Base-by-base conservation (phyloP, 2,329 filamentous ascomycete species). In the Penicillium occitanis region DNA sequence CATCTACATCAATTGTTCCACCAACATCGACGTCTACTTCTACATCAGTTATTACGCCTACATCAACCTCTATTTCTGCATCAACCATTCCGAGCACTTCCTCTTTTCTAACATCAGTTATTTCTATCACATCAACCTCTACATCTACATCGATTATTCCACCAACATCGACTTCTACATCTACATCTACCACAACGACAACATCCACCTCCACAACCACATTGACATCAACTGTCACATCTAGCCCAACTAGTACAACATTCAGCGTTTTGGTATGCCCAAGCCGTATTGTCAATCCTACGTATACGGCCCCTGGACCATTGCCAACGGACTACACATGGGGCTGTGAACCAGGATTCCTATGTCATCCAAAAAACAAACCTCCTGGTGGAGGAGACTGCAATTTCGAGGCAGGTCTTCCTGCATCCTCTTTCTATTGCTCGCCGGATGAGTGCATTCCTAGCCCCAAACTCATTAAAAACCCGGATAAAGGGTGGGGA, bases 311-410 rank as follows among this genome's bases (percentile, higher is more conserved):
- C 8, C 40, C 69, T 1, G 65, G 55, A 11, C 67, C 72, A 10
- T 69, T 73, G 17, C 75, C 75, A 22, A 69, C 70, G 2, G 70
- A 77, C 59, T 75, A 76, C 35, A 76, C 76, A 11, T 81, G 79
- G 78, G 81, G 81, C 48, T 83, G 81, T 66, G 73, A 76, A 42
- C 80, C 81, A 14, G 80, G 79, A 17, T 79, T 71, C 55, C 71
- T 82, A 19, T 83, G 81, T 61, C 75, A 72, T 59, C 79, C 79
- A 14, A 71, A 72, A 3, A 55, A 63, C 44, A 78, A 75, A 57
- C 63, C 63, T 11, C 71, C 69, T 0, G 63, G 63, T 28, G 66
- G 63, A 10, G 66, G 35, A 28, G 68, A 72, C n/a, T 83, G 81
- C 68, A 77, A 76, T 42, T 68, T 82, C 37, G 80, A 76, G 69